Conservation (phyloP, 495 filamentous ascomycete genomes). For the Annulohypoxylon stygium region DNA sequence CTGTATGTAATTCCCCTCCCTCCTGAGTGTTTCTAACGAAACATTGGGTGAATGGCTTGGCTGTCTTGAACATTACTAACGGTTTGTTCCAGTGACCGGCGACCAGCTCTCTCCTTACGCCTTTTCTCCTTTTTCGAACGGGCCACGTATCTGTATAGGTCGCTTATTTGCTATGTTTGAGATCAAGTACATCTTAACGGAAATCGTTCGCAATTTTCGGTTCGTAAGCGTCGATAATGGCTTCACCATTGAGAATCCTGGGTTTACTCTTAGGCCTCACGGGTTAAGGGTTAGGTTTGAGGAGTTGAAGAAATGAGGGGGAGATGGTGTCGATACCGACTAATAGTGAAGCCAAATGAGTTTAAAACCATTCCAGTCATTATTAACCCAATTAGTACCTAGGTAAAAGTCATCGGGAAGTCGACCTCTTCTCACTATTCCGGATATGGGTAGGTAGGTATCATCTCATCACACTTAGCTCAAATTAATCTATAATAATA, state of each 20-base stretch:
- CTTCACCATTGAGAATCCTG: conserved; percentile 31
- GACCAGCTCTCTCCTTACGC: conserved; percentile 35
- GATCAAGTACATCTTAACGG: conserved; percentile 36
- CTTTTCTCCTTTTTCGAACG: conserved; percentile 37
- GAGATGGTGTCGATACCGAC: background rate
- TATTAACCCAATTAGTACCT: no score
- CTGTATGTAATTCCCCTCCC: conserved; percentile 3
- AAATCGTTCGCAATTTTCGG: conserved; percentile 39
- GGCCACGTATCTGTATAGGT: conserved; percentile 44
- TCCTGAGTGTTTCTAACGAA: background rate
- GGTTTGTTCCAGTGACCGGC: conserved; percentile 3
- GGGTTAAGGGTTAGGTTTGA: conserved; percentile 25
- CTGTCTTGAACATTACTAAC: background rate
- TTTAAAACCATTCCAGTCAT: no score
- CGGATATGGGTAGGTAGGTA: background rate
- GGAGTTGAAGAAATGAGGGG: background rate
- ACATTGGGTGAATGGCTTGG: no score
- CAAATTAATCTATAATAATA: background rate
- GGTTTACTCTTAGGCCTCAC: conserved; percentile 29
- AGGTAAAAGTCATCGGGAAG: background rate
- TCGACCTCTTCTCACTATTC: background rate
- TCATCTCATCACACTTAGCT: background rate
- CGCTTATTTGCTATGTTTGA: conserved; percentile 36
- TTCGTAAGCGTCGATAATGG: conserved; percentile 26
- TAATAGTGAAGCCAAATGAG: background rate